Base-by-base conservation (phyloP, 768 basidiomycete genomes). In the Pleurotus eryngii region DNA sequence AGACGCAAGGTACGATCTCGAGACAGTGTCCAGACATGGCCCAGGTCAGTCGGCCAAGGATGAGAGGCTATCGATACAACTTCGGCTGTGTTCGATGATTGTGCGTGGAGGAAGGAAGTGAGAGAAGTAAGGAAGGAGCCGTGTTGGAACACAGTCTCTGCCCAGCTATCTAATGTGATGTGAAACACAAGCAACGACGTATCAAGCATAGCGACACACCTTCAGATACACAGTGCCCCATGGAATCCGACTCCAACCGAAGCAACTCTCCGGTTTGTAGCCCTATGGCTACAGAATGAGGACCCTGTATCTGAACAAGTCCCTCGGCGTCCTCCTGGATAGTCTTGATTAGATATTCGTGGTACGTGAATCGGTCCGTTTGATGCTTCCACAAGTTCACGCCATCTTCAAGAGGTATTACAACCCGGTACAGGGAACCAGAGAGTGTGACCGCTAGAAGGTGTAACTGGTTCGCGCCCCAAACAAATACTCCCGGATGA, bases 1-100 rank as follows among this genome's bases (percentile, higher is more conserved):
- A 90, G 76, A 39, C 93, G 82, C 42, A 98, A 76, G 35, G 86
- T 87, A 55, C 89, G 81, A 74, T 97, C 93, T 55, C 93, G 80
- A 7, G 95, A 94, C 42, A 98, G 79, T 1, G 93, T 87, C 83
- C 92, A 96, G 18, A 88, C 74, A 63, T 90, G 79, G 37, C 78
- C 81, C 57, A 89, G 77, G 66, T 90, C 89, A 12, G 87, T 88
- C 15, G 89, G 89, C 72, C 85, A 88, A 42, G 88, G 83, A 68
- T 86, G 81, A 45, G 84, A 85, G 5, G 90, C 82, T 40, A 92
- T 75, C 45, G 89, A 84, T 47, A 94, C 75, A 49, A 90, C 84
- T 59, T 88, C 83, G 17, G 82, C 74, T 5, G 79, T 78, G 49
- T 77, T 72, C 30, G 80, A 67, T 30, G 75, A 66, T 35, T 76